phyloP scores from a whole-genome alignment of 1,284 basidiomycete species.

The Marasmius fiardii region DNA sequence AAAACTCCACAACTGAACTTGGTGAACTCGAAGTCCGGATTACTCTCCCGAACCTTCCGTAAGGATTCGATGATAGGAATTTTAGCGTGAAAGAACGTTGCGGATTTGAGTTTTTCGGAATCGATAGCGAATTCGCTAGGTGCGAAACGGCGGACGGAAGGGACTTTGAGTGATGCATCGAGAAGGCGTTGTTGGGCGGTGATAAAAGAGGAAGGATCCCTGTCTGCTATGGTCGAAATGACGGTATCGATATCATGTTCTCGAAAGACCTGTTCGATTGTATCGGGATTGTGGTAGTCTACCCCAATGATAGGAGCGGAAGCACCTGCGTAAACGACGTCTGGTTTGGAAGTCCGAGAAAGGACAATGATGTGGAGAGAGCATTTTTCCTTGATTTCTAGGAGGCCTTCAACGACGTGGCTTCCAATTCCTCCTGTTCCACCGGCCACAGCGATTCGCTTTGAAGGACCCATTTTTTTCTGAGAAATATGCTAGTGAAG shows the following conservation, averaged over 20 bases:
- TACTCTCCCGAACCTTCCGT: background rate
- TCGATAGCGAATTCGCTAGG: conserved; percentile 7
- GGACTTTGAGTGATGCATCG: conserved; percentile 2
- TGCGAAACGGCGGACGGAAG: conserved; percentile 5
- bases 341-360: background rate
- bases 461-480: background rate
- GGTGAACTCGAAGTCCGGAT: conserved; percentile 4
- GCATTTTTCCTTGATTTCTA: background rate
- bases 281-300: background rate
- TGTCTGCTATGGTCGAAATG: background rate
- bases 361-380: background rate
- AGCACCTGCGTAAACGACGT: background rate
- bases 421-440: background rate
- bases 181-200: conserved; percentile 4
- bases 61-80: conserved; percentile 1
- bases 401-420: background rate
- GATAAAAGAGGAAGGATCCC: background rate
- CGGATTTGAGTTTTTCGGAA: background rate
- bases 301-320: background rate
- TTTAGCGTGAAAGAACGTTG: background rate
- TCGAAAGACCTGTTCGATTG: background rate
- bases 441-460: background rate
- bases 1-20: conserved; percentile 3
- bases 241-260: background rate
- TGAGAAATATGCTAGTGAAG: background rate